Conservation (phyloP, 345 rosid species). For the Geranium brycei region DNA sequence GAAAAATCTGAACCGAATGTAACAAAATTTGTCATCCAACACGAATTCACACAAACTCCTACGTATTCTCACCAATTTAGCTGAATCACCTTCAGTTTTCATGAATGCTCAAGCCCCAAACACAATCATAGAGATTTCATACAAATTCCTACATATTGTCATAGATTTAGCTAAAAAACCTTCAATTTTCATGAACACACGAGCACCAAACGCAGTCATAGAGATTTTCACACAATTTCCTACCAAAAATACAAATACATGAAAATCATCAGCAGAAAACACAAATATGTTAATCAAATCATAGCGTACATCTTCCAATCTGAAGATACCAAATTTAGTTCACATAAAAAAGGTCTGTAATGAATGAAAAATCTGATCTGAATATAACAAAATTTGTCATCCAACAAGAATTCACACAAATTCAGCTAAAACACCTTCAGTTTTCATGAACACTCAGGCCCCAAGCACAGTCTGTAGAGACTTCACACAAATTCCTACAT, state of each 20-base stretch:
- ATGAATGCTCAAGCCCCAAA: no score
- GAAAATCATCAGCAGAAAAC: not conserved
- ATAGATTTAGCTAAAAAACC: no score
- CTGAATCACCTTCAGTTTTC: not conserved
- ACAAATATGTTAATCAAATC: not conserved
- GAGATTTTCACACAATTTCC: no score
- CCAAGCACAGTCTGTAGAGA: no score
- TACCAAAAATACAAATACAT: not conserved
- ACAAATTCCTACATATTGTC: no score
- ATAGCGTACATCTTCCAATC: not conserved
- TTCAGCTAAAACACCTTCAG: not conserved
- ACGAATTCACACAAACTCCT: not conserved
- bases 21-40: no score
- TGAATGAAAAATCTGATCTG: not conserved
- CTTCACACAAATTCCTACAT: no score
- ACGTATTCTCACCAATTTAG: not conserved
- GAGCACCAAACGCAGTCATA: no score
- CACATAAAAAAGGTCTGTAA: not conserved
- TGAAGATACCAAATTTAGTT: not conserved
- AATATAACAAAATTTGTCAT: no score
- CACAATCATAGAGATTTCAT: no score
- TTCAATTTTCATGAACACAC: no score
- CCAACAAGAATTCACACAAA: not conserved
- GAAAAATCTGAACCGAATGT: not conserved
- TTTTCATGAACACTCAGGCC: no score